A percentile compares a stretch with the other conserved stretches of the same genome.
phyloP scores from a whole-genome alignment of 306 rosid species.

The Benincasa hispida region DNA sequence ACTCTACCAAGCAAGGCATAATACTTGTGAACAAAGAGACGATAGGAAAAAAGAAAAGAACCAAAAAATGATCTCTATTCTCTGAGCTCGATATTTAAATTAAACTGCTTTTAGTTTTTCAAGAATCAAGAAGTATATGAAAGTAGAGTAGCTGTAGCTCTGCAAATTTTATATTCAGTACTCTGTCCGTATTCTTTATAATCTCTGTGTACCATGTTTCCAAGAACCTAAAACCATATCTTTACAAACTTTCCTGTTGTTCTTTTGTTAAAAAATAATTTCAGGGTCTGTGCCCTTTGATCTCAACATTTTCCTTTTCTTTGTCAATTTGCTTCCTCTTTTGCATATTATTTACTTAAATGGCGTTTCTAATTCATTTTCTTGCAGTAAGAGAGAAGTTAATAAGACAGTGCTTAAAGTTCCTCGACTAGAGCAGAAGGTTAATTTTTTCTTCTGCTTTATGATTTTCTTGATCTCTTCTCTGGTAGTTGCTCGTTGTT shows the following conservation, averaged over 20 bases:
- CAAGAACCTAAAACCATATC: not conserved
- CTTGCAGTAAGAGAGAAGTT: constrained; percentile 85
- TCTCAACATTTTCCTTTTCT: not conserved
- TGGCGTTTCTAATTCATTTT: not conserved
- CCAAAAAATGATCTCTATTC: not conserved
- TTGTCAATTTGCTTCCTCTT: not conserved
- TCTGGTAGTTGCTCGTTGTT: not conserved
- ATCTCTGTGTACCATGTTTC: not conserved
- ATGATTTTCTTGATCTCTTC: not conserved
- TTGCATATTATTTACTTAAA: not conserved
- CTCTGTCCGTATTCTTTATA: not conserved
- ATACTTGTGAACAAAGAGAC: not conserved
- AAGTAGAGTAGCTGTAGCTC: not conserved
- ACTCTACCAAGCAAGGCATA: not conserved
- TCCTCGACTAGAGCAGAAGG: constrained; percentile 99
- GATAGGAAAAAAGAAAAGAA: not conserved
- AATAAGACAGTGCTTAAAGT: constrained; percentile 94
- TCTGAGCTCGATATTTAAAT: not conserved
- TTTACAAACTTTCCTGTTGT: not conserved
- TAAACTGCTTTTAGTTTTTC: not conserved
- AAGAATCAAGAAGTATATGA: not conserved
- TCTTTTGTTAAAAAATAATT: not conserved
- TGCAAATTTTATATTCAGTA: not conserved
- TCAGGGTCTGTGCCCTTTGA: not conserved
- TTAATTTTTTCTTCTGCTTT: constrained; percentile 7